These are phyloP conservation scores for Mimosa bimucronata DNA, from an alignment of 306 rosid genomes.

Conservation along the genomic window DNA sequence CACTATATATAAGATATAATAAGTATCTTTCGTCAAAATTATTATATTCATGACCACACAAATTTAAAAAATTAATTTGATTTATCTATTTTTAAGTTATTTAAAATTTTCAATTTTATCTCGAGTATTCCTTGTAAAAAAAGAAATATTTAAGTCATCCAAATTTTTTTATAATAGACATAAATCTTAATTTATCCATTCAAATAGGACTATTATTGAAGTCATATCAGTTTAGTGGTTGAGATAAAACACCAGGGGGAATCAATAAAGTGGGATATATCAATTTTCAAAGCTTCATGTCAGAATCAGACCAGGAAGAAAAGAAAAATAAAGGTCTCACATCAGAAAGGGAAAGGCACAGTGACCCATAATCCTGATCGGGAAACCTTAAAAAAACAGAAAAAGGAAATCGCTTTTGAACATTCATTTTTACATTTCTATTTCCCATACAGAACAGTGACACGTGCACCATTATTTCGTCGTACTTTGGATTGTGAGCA, in stretches of 20 bases:
- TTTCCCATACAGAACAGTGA: slow-evolving; percentile 28
- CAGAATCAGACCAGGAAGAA: background rate
- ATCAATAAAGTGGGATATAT: background rate
- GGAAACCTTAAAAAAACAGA: slow-evolving; percentile 61
- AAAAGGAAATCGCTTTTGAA: slow-evolving; percentile 25
- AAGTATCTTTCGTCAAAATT: too few relatives aligned
- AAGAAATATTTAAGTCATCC: too few relatives aligned
- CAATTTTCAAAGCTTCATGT: background rate
- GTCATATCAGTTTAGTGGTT: background rate
- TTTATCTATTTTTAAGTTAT: too few relatives aligned
- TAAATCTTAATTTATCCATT: background rate
- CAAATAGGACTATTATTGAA: background rate
- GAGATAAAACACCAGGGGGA: background rate
- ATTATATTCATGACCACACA: too few relatives aligned
- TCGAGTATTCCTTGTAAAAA: too few relatives aligned
- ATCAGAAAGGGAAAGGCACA: background rate
- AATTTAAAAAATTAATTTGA: too few relatives aligned
- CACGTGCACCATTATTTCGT: slow-evolving; percentile 44
- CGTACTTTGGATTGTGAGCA: slow-evolving; percentile 34
- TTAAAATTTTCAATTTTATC: too few relatives aligned
- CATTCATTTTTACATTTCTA: background rate
- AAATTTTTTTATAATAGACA: too few relatives aligned
- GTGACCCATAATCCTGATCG: slow-evolving; percentile 47
- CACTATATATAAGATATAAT: too few relatives aligned
- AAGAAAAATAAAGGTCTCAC: background rate